Evolutionary conservation across 352 stramenopile genomes (phyloP).

Genomic region (Phytophthora nicotianae): DNA sequence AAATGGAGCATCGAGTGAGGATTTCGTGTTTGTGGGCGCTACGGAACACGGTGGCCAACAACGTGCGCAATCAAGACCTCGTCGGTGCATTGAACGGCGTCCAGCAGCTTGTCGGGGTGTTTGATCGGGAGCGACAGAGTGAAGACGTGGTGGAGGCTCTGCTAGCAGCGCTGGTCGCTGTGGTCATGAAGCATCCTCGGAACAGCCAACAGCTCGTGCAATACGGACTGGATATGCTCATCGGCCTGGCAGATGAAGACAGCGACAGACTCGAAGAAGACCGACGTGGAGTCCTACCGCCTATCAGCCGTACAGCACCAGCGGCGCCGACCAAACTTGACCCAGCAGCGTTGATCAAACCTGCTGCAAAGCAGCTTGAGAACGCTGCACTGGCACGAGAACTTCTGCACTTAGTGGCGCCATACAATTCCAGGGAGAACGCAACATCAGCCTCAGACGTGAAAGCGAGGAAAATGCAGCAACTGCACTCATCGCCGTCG

Average conservation of each 20-base stretch:
- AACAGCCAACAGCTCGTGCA: constrained; percentile 77
- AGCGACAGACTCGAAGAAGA: constrained; percentile 37
- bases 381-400: constrained; percentile 59
- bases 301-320: constrained; percentile 10
- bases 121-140: constrained; percentile 42
- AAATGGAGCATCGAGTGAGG: constrained; percentile 41
- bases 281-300: constrained; percentile 18
- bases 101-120: constrained; percentile 49
- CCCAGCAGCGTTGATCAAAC: background rate
- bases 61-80: constrained; percentile 66
- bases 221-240: constrained; percentile 63
- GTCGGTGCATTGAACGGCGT: constrained; percentile 61
- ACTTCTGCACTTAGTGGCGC: constrained; percentile 62
- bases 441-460: constrained; percentile 20
- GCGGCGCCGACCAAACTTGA: constrained; percentile 9
- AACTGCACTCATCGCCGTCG: constrained; percentile 24
- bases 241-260: constrained; percentile 50
- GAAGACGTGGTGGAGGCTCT: constrained; percentile 70
- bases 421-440: constrained; percentile 47
- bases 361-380: constrained; percentile 30
- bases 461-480: constrained; percentile 28
- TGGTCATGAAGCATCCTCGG: constrained; percentile 57
- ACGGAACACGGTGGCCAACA: constrained; percentile 61
- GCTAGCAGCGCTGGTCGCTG: constrained; percentile 55
- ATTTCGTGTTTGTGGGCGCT: constrained; percentile 74